phyloP scores from a whole-genome alignment of 768 basidiomycete genomes.

The Mycena albidolilacea region DNA sequence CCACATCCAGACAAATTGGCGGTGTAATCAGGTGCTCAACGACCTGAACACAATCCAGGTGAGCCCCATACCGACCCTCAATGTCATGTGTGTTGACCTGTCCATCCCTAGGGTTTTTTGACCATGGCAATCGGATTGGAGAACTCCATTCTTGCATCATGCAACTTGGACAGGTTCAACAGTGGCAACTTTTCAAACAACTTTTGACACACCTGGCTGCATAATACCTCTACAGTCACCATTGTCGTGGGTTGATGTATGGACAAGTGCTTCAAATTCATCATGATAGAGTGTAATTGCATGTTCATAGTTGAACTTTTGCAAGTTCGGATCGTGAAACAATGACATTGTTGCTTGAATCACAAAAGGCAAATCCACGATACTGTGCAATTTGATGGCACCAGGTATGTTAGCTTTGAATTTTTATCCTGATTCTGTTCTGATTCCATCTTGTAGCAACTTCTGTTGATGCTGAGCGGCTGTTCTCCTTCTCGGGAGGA shows the following conservation, averaged over 20 bases:
- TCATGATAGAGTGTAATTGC: not conserved
- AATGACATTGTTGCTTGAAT: too few species aligned
- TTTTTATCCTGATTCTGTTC: not conserved
- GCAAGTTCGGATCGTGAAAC: too few species aligned
- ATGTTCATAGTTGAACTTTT: too few species aligned
- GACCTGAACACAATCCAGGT: conserved; percentile 6
- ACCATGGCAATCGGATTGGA: not conserved
- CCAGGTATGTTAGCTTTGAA: conserved; percentile 1
- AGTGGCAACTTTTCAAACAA: not conserved
- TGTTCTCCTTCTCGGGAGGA: conserved; percentile 4
- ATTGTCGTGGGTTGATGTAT: not conserved
- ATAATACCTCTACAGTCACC: conserved; percentile 3
- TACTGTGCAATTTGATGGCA: not conserved
- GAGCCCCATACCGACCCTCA: conserved; percentile 5
- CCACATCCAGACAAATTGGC: too few species aligned
- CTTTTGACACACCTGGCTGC: not conserved
- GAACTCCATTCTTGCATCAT: not conserved
- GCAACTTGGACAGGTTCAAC: not conserved
- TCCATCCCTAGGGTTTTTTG: not conserved
- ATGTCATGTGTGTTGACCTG: not conserved
- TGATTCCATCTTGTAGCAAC: conserved; percentile 14
- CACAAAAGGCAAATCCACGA: too few species aligned
- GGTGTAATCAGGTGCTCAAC: not conserved
- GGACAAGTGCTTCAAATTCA: not conserved
- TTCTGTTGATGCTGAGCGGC: conserved; percentile 1